A percentile compares a stretch with the other conserved stretches of the same genome.
Evolutionary conservation across 148 eudicot genomes (phyloP).

Genomic region (Camellia lanceoleosa): DNA sequence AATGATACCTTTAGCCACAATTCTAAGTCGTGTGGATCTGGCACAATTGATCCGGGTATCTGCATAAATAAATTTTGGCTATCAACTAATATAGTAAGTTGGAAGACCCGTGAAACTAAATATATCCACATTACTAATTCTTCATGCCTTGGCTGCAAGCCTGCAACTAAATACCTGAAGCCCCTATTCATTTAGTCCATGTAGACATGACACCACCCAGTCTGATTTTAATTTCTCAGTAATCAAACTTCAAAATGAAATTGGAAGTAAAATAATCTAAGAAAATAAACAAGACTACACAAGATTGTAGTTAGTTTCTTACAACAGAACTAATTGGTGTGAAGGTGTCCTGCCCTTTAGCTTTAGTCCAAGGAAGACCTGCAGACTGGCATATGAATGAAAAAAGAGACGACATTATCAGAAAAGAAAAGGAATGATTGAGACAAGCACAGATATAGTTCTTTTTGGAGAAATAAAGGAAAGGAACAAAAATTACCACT

Average conservation of each 20-base stretch:
- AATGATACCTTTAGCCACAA: slow-evolving; percentile 80
- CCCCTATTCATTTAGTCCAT: background rate
- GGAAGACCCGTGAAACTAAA: background rate
- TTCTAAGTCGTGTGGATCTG: slow-evolving; percentile 87
- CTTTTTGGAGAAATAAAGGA: background rate
- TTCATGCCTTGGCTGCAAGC: background rate
- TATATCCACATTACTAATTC: background rate
- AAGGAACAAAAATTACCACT: background rate
- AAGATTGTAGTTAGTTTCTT: slow-evolving; percentile 23
- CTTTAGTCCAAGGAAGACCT: slow-evolving; percentile 93
- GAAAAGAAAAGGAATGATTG: background rate
- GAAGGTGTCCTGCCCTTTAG: slow-evolving; percentile 98
- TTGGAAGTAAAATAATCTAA: background rate
- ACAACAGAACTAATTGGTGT: slow-evolving; percentile 95
- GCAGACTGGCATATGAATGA: slow-evolving; percentile 52
- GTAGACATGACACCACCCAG: background rate
- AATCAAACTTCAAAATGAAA: background rate
- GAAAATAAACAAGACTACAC: background rate
- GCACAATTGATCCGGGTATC: slow-evolving; percentile 63
- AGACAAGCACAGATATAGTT: background rate
- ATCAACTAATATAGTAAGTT: slow-evolving; percentile 6
- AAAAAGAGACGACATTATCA: background rate
- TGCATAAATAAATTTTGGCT: slow-evolving; percentile 23
- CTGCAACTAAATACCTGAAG: background rate
- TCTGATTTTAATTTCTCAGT: background rate